Conservation (phyloP, 805 yeast species). For the Spathaspora arborariae region DNA sequence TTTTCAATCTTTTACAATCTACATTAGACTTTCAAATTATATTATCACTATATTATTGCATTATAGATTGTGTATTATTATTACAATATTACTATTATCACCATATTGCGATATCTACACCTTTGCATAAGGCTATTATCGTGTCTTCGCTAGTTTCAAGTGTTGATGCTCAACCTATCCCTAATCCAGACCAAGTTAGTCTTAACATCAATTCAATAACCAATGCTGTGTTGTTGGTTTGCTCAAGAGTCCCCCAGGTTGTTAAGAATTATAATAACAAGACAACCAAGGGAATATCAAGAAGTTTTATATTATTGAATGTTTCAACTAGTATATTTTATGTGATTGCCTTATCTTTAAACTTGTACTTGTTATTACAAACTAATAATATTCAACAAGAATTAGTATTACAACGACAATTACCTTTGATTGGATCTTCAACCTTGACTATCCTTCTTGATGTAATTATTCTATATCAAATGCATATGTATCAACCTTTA, state of each 20-base stretch:
- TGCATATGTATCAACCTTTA: conserved; percentile 5
- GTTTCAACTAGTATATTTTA: conserved; percentile 34
- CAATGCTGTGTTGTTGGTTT: conserved; percentile 23
- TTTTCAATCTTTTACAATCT: background rate
- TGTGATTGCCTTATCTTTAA: background rate
- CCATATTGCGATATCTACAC: background rate
- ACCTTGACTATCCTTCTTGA: conserved; percentile 74
- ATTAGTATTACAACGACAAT: conserved; percentile 47
- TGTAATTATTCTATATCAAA: conserved; percentile 29
- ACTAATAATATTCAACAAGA: conserved; percentile 36
- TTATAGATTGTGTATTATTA: conserved; percentile 64
- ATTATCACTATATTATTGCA: conserved; percentile 68
- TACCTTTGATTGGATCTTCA: conserved; percentile 79
- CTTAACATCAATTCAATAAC: background rate
- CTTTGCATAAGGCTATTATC: background rate
- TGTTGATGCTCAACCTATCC: background rate
- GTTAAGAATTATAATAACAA: conserved; percentile 23
- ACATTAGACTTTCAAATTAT: conserved; percentile 74
- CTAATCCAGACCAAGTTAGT: conserved; percentile 7
- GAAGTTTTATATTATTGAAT: conserved; percentile 31
- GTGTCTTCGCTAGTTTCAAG: background rate
- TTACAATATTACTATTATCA: conserved; percentile 71
- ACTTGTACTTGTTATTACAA: conserved; percentile 3
- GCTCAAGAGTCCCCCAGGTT: conserved; percentile 36
- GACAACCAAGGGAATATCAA: conserved; percentile 34